Base-by-base conservation (phyloP, 2,329 filamentous ascomycete genomes). In the Annulohypoxylon truncatum region DNA sequence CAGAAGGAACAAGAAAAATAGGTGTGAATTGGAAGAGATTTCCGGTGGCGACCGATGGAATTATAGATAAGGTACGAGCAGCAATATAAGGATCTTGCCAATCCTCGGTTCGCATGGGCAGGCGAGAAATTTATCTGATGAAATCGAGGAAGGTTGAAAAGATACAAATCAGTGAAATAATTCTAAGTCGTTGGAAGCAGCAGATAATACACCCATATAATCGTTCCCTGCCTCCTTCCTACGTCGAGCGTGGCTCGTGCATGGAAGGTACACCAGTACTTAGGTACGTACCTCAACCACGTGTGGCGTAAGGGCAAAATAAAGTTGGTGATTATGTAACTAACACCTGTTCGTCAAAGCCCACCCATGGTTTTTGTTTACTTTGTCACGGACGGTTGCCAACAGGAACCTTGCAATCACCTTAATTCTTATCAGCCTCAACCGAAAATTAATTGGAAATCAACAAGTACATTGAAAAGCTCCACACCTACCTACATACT, bases 351-450 rank as follows among this genome's bases (percentile, higher is more conserved):
- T 46, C 15, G 33, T 33, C 10, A 33, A 6, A 15, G 33, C 33
- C 3, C 3, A 15, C 10, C 22, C 15, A 8, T 12, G 22, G 38
- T 54, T 54, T 64, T 67, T 69, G 65, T 70, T 70, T 70, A 70
- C 64, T 70, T 68, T 54, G 35, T 48, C 40, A 29, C 47, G 56
- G 33, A 62, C 38, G 24, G 67, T 68, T 70, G 67, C 65, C 55
- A 70, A 55, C 64, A 60, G 64, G 33, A 67, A 69, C 67, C 15
- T 42, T 60, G 6, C 24, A 8, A 7, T 13, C 7, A n/a, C 13
- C 26, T 33, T 28, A n/a, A 50, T 53, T 40, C 31, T 33, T 42
- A 55, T 53, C 42, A 26, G 20, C 50, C 50, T 38, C 18, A n/a
- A 60, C 42, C 47, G 18, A 52, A 44, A 46, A 52, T 10, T 8